phyloP scores from a whole-genome alignment of 352 stramenopile species.

The Phytophthora rubi region DNA sequence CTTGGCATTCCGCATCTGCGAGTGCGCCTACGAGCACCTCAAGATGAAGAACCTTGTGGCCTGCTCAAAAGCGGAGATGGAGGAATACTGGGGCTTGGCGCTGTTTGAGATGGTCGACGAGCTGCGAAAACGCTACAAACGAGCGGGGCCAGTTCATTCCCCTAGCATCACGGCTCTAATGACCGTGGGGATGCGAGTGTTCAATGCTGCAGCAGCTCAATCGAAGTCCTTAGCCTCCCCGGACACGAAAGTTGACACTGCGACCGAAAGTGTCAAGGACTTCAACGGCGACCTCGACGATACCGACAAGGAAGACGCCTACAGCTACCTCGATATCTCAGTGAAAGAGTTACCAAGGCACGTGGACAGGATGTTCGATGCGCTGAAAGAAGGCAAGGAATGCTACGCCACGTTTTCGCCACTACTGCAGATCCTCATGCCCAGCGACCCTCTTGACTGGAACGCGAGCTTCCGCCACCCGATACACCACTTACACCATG shows the following conservation, averaged over 20 bases:
- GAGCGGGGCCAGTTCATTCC: not conserved
- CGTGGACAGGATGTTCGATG: conserved; percentile 34
- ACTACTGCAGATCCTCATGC: conserved; percentile 47
- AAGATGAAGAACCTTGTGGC: conserved; percentile 12
- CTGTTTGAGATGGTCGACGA: conserved; percentile 30
- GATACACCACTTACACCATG: not conserved
- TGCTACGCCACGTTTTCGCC: conserved; percentile 51
- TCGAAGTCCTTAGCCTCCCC: not conserved
- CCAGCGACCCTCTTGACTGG: conserved; percentile 43
- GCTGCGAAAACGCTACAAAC: conserved; percentile 13
- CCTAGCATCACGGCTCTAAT: not conserved
- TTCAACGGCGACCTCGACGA: not conserved
- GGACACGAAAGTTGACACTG: not conserved
- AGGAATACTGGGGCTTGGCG: conserved; percentile 29
- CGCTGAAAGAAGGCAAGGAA: conserved; percentile 32
- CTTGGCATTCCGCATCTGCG: conserved; percentile 30
- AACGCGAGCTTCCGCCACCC: conserved; percentile 27
- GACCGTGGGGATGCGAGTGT: not conserved
- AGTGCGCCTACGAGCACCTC: conserved; percentile 24
- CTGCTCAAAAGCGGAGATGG: conserved; percentile 35
- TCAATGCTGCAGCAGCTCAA: not conserved
- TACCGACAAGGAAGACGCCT: not conserved
- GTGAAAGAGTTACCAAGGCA: conserved; percentile 16
- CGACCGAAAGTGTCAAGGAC: conserved; percentile 9
- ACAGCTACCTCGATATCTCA: not conserved